Percentiles rank a stretch among this genome's conserved stretches.
phyloP scores from a whole-genome alignment of 176 grass and related monocot species.

The Poa annua region DNA sequence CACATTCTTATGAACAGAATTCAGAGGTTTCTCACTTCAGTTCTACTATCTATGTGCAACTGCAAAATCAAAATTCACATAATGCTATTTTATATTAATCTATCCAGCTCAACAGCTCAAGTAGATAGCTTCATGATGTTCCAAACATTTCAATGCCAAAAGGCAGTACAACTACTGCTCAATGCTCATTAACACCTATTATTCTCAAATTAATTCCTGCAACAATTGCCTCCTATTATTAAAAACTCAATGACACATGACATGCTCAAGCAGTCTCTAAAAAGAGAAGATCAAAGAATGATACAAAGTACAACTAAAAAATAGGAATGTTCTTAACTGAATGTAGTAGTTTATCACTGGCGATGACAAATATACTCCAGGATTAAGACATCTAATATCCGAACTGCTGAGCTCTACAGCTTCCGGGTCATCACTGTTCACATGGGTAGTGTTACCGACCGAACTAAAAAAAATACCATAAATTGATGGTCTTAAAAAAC shows the following conservation, averaged over 20 bases:
- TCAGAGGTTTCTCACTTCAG: neutral
- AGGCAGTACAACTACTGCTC: neutral
- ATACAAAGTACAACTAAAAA: conserved; percentile 28
- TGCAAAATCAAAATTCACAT: conserved; percentile 13
- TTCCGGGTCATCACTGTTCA: conserved; percentile 76
- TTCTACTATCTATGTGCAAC: neutral
- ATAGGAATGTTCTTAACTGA: conserved; percentile 59
- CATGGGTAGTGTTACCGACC: conserved; percentile 31
- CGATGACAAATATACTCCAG: conserved; percentile 70
- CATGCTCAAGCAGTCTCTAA: neutral
- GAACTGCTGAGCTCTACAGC: conserved; percentile 62
- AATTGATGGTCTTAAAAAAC: conserved; percentile 32
- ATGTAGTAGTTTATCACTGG: conserved; percentile 88
- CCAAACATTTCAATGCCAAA: conserved; percentile 19
- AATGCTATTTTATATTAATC: conserved; percentile 21
- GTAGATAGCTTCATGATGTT: conserved; percentile 22
- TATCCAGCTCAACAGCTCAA: conserved; percentile 15
- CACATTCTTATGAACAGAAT: conserved; percentile 2
- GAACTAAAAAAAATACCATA: conserved; percentile 33
- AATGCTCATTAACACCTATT: neutral
- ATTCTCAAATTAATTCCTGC: conserved; percentile 13
- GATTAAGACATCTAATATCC: conserved; percentile 74
- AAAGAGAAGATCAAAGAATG: neutral
- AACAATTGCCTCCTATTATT: conserved; percentile 14
- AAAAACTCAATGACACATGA: neutral